Base-by-base conservation (phyloP, 2,329 filamentous ascomycete genomes). In the Neopestalotiopsis sp. region DNA sequence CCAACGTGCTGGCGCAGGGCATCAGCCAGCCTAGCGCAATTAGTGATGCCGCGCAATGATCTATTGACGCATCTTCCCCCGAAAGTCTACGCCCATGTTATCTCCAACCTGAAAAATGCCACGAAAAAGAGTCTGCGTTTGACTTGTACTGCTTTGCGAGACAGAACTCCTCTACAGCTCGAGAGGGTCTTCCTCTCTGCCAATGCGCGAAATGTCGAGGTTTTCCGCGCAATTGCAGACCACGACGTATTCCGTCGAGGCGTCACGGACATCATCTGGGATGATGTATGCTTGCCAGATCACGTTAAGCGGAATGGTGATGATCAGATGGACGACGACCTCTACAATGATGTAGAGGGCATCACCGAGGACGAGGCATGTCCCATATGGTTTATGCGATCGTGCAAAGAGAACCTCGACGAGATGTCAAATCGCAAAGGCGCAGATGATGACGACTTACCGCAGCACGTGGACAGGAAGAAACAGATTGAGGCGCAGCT, bases 231-330 rank as follows among this genome's bases (percentile, higher is more conserved):
- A 14, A 73, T 85, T 64, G 78, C 82, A 9, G 71, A 78, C 10
- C 78, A 84, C 69, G 75, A 79, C 4, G 68, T 57, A 0, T 79
- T 80, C 63, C 76, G 78, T 4, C 61, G 71, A 0, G 53, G 69
- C 1, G 73, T 85, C 7, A 70, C 62, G 3, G 81, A 85, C 67
- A 77, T 84, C 5, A 75, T 85, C 42, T 83, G 78, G 78, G 79
- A 83, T 30, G 79, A 82, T 65, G 73, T 73, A 28, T 53, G 67
- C 28, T 40, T 70, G 13, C 4, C 56, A 3, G 62, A 49, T 14
- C 24, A 20, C 34, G 32, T 17, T 1, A 20, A 30, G 32, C n/a
- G 30, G 17, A 7, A 13, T 12, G 57, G 12, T 2, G 30, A 32
- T 14, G n/a, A 59, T 30, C 24, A 24, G 24, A 14, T 28, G 10